Conservation (phyloP, 1,284 basidiomycete genomes). For the Cerrena zonata region DNA sequence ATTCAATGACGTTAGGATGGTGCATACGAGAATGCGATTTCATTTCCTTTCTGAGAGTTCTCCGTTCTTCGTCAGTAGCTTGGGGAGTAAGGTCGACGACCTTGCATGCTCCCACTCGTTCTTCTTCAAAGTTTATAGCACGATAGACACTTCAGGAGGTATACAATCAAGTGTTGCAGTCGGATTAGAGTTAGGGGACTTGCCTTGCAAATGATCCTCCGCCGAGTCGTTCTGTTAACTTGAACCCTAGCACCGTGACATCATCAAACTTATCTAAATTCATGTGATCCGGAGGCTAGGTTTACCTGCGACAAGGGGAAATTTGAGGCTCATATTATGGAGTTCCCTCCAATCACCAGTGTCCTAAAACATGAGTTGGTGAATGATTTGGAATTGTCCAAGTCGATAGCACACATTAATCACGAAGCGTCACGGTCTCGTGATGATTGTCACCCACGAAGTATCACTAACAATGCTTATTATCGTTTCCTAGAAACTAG, state of each 20-base stretch:
- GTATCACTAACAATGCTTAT: no score
- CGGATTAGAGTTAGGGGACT: slow-evolving; percentile 15
- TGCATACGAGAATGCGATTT: slow-evolving; percentile 83
- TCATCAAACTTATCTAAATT: no score
- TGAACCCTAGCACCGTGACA: slow-evolving; percentile 59
- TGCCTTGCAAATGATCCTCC: slow-evolving; percentile 83
- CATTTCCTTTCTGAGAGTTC: slow-evolving; percentile 89
- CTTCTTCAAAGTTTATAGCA: slow-evolving; percentile 65
- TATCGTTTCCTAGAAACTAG: no score
- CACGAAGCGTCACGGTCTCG: not conserved
- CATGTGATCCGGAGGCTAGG: no score
- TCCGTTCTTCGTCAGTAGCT: slow-evolving; percentile 61
- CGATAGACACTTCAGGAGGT: slow-evolving; percentile 63
- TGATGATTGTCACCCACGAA: not conserved
- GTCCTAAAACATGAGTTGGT: no score
- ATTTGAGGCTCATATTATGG: not conserved
- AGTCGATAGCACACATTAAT: not conserved
- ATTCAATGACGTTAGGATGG: slow-evolving; percentile 80
- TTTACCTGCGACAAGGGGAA: not conserved
- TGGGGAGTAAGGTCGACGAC: slow-evolving; percentile 59
- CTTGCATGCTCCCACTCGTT: slow-evolving; percentile 80
- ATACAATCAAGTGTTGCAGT: not conserved
- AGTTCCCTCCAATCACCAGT: no score
- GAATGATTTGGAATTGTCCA: no score
- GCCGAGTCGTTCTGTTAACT: slow-evolving; percentile 71